Base-by-base conservation (phyloP, 805 yeast genomes). In the Sungouiella blattae region DNA sequence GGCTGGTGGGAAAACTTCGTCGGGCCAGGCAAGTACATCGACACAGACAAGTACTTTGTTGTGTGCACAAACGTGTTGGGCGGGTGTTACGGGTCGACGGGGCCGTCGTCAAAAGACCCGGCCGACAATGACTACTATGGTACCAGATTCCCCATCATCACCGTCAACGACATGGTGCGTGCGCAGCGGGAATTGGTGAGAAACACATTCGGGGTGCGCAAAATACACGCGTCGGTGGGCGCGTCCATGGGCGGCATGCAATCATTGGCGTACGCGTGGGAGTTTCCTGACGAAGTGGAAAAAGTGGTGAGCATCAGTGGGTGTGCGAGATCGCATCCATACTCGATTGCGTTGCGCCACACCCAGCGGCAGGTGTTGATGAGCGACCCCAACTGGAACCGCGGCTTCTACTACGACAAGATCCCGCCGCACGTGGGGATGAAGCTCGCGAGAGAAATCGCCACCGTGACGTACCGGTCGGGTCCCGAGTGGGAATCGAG, bases 161-260 rank as follows among this genome's bases (percentile, higher is more conserved):
- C 95, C 0, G 74, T 89, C 18, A 83, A 82, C 49, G 97, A 89
- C 57, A 88, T 89, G 95, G 86, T 86, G 2, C 67, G 96, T 35
- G 95, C 94, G 0, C 97, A 89, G 62, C 72, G 85, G 38, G 69
- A 83, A 33, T 62, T 89, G 28, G 67, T 89, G 13, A 64, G 60
- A 18, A 73, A 79, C 30, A 77, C 73, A 30, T 77, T 88, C 39
- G 80, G 80, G 1, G 82, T 83, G 20, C 31, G 49, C 1, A 82
- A 77, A 54, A 61, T 89, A 17, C 76, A 78, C 57, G 95, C 95
- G 2, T 75, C 87, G 1, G 78, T 89, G 6, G 97, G 97, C 5
- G 81, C 95, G 2, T 86, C 95, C 0, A 86, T 89, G 94, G 97
- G 97, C n/a, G 97, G 96, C n/a, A 87, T 89, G 96, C 96, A 88